Evolutionary conservation across 805 yeast species (phyloP).

Genomic region (Saccharomyces eubayanus): DNA sequence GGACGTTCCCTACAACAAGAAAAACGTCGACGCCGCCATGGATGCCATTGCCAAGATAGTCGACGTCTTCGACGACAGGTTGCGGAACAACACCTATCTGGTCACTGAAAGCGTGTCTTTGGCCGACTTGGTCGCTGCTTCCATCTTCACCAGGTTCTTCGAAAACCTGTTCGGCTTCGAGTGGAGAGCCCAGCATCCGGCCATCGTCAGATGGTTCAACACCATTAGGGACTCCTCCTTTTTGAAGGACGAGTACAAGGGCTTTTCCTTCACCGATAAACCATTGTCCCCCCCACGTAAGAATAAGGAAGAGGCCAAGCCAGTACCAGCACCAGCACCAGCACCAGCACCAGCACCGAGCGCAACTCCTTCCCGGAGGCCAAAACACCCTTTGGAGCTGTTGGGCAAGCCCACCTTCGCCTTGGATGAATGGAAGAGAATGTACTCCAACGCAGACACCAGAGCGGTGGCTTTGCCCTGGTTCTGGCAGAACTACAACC

Average conservation of each 20-base stretch:
- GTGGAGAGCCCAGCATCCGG: slow-evolving; percentile 59
- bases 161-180: slow-evolving; percentile 50
- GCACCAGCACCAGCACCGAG: slow-evolving; percentile 33
- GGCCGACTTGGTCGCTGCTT: slow-evolving; percentile 57
- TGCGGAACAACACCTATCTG: slow-evolving; percentile 53
- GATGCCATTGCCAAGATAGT: slow-evolving; percentile 35
- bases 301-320: slow-evolving; percentile 18
- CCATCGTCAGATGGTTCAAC: slow-evolving; percentile 61
- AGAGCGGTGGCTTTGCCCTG: slow-evolving; percentile 90
- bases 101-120: slow-evolving; percentile 58
- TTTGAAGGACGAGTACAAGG: slow-evolving; percentile 41
- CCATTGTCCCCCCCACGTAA: slow-evolving; percentile 53
- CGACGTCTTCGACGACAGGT: slow-evolving; percentile 46
- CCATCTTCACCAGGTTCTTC: slow-evolving; percentile 47
- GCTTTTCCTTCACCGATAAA: slow-evolving; percentile 52
- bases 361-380: slow-evolving; percentile 51
- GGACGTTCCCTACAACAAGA: slow-evolving; percentile 68
- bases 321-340: slow-evolving; percentile 5
- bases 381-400: slow-evolving; percentile 84
- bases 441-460: slow-evolving; percentile 94
- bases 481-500: slow-evolving; percentile 95
- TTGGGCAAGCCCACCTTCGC: slow-evolving; percentile 64
- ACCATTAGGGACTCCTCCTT: slow-evolving; percentile 41
- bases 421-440: slow-evolving; percentile 92
- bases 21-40: slow-evolving; percentile 40